Evolutionary conservation across 2,329 filamentous ascomycete species (phyloP), one percentile per base, ranked within the genome.

Genomic region (Phialophora expanda): DNA sequence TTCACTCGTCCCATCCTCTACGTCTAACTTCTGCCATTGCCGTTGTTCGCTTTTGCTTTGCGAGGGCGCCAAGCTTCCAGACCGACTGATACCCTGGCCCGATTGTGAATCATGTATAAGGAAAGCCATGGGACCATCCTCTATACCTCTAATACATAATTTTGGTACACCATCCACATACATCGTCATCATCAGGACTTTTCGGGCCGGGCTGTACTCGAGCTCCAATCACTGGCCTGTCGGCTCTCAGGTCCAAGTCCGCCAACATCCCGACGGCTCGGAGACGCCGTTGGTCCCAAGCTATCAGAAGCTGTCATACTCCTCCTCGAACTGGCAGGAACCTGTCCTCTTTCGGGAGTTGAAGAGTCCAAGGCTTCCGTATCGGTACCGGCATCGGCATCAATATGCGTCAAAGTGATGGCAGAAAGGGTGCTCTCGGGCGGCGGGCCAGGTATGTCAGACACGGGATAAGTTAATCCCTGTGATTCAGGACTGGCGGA

Each of bases 401-500:
- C 48, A 5, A 60, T 12, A 17, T 44, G 38, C 11, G 53, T 60
- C 7, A 66, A 44, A 46, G 66, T 62, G 4, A 53, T 22, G 14
- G 62, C 59, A 24, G 59, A 50, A n/a, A 64, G 50, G 4, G 61
- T 32, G 0, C 50, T 62, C 28, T 65, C 62, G 4, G 67, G 67
- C 7, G 67, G 67, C 30, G 67, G 65, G 8, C 67, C 67, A 17
- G 67, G 67, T 34, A 69, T 67, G 28, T 69, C 67, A 7, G 56
- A 54, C 11, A 66, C 30, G n/a, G 64, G 24, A 46, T 64, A 60
- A 2, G 50, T 24, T 4, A 30, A 24, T 5, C 34, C 17, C n/a
- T 66, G 57, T 14, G 53, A 46, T 32, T n/a, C 41, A 24, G 50
- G 41, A 32, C 41, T 53, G 4, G 62, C 41, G 4, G 65, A 64